These are phyloP conservation scores for Pulveroboletus sp. DNA, from an alignment of 768 basidiomycete species.

Conservation along the genomic window DNA sequence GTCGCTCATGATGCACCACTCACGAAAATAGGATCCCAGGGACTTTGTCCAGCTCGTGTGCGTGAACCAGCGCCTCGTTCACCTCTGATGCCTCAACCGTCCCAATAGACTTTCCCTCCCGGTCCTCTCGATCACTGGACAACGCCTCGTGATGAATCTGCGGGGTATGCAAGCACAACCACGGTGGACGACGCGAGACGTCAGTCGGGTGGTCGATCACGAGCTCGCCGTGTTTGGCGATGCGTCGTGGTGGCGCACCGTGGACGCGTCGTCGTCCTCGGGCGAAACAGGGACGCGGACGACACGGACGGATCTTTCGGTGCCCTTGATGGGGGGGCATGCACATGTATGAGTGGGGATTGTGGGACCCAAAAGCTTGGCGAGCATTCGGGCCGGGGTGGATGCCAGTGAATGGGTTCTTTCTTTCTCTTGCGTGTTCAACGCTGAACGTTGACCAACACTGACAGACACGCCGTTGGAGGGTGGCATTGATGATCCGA, in stretches of 20 bases:
- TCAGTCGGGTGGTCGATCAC: slow-evolving; percentile 8
- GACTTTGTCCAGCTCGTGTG: slow-evolving; percentile 9
- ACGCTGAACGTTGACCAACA: too few species aligned
- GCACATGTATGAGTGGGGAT: too few species aligned
- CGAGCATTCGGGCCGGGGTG: too few species aligned
- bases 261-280: not conserved
- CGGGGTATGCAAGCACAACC: slow-evolving; percentile 3
- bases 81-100: not conserved
- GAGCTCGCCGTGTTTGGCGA: slow-evolving; percentile 5
- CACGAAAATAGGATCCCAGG: slow-evolving; percentile 1
- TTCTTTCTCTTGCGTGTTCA: too few species aligned
- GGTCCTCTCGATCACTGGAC: slow-evolving; percentile 13
- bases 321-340: too few species aligned
- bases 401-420: too few species aligned
- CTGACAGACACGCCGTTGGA: too few species aligned
- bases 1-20: not conserved
- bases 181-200: slow-evolving; percentile 1
- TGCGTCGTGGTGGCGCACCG: not conserved
- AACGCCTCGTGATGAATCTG: slow-evolving; percentile 20
- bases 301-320: too few species aligned
- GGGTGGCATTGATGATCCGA: too few species aligned
- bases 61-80: not conserved
- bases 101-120: slow-evolving; percentile 14
- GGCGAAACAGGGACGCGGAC: not conserved
- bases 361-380: too few species aligned